Percentiles rank a stretch among this genome's conserved stretches.
Conservation (phyloP, 371 early-diverging fungal genomes). For the Mortierella sp. region DNA sequence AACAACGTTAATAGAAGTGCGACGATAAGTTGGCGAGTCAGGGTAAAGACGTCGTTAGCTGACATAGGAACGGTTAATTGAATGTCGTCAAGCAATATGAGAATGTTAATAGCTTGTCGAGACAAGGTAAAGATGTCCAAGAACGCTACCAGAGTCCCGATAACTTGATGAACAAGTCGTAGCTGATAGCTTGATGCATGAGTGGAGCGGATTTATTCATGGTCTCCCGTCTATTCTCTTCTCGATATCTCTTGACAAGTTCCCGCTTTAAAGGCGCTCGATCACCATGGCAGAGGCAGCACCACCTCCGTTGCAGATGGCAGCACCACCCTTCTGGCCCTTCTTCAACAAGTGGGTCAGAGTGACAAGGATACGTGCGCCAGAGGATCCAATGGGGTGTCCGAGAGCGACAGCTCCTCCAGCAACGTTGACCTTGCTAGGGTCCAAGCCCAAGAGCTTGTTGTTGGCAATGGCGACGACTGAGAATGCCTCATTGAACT, state of each 20-base stretch:
- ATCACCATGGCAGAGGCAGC: constrained; percentile 93
- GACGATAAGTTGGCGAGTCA: too few species aligned
- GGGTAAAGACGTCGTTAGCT: too few species aligned
- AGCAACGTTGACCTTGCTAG: constrained; percentile 87
- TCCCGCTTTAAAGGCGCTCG: constrained; percentile 67
- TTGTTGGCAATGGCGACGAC: constrained; percentile 94
- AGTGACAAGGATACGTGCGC: constrained; percentile 92
- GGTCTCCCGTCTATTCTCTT: too few species aligned
- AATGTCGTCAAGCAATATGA: too few species aligned
- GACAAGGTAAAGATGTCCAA: too few species aligned
- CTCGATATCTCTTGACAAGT: too few species aligned
- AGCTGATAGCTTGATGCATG: too few species aligned
- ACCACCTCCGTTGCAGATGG: constrained; percentile 96
- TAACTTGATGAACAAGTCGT: too few species aligned
- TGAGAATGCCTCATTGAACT: constrained; percentile 99
- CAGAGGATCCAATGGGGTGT: constrained; percentile 97
- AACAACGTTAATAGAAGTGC: too few species aligned
- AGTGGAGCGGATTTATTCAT: not conserved
- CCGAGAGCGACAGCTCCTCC: constrained; percentile 98
- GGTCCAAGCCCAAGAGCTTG: constrained; percentile 78
- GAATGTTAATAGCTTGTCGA: too few species aligned
- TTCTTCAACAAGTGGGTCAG: constrained; percentile 82
- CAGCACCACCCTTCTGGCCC: constrained; percentile 90
- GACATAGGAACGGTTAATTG: too few species aligned
- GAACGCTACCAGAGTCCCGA: too few species aligned